These are phyloP conservation scores for Ulota crispa DNA, from an alignment of 225 moss, liverwort and hornwort genomes.

Conservation along the genomic window DNA sequence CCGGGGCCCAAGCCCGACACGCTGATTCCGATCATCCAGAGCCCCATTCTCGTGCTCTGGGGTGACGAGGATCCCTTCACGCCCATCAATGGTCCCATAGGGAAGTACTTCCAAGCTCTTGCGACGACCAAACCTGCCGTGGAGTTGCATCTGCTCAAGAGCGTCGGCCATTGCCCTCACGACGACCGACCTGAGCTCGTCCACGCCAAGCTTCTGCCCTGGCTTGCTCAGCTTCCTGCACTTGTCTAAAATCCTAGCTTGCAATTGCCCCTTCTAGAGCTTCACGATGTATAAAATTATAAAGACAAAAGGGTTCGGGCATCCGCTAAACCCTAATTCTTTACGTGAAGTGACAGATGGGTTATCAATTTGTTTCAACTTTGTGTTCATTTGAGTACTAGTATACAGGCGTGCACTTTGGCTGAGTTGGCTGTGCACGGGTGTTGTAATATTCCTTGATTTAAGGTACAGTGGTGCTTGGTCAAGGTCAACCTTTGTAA, in stretches of 20 bases:
- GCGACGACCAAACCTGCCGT: conserved; percentile 43
- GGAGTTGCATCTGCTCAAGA: conserved; percentile 52
- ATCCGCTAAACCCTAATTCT: not conserved
- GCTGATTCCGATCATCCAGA: conserved; percentile 57
- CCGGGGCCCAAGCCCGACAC: conserved; percentile 86
- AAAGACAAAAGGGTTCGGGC: no score
- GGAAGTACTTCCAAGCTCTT: conserved; percentile 67
- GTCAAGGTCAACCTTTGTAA: no score
- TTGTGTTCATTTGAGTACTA: no score
- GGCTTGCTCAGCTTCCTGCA: conserved; percentile 61
- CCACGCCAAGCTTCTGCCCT: conserved; percentile 72
- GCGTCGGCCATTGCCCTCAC: conserved; percentile 87
- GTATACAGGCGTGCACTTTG: no score
- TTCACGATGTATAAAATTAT: not conserved
- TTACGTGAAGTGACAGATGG: not conserved
- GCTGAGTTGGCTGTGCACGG: no score
- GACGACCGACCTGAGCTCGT: conserved; percentile 85
- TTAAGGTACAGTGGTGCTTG: no score
- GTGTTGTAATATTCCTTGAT: no score
- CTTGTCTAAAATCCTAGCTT: not conserved
- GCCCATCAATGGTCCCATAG: conserved; percentile 85
- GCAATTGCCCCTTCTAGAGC: no score
- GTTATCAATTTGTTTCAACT: no score
- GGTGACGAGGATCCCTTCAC: conserved; percentile 93
- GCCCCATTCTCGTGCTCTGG: conserved; percentile 85